Evolutionary conservation across 257 asterid species (phyloP), one percentile per base, ranked within the genome.

Genomic region (Fraxinus americana): DNA sequence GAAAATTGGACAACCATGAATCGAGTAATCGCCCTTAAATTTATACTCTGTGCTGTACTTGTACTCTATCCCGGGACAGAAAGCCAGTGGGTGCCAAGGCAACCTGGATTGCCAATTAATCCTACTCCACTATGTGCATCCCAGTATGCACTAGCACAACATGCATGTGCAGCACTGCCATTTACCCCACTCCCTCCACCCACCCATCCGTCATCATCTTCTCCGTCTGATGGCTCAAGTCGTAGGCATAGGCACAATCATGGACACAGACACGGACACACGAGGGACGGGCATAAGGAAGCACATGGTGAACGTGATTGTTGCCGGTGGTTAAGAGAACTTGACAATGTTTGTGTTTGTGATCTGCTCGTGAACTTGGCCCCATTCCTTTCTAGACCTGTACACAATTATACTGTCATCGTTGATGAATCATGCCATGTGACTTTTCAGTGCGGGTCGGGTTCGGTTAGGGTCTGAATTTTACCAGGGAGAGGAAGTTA

Each of bases 281-380:
- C 36, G 19, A 63, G 72, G 14, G 82, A 32, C 1, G 50, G 48
- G 50, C 86, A 82, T 21, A 10, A 1, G n/a, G 89, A 75, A 25
- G 63, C 86, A 1, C 50, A 65, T 4, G 41, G 54, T 38, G 89
- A 87, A 81, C 77, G 32, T 48, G 83, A 90, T 61, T 92, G 97
- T 78, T 94, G 97, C 82, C 84, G 87, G 73, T 89, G 94, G 97
- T 45, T 94, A 80, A 71, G 75, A 66, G 79, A 78, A 70, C 78
- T 94, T 7, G 95, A 92, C 77, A 52, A 36, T 25, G 78, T 74
- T 19, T 92, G 97, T 52, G 94, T 89, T 0, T 94, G 98, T 76
- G 91, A 80, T 9, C 77, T 90, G 66, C 80, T 92, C 82, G 86
- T 82, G 67, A 86, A 29, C 77, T 81, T 94, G 80, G 91, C 97